phyloP scores from a whole-genome alignment of 1,139 yeast genomes.

The Ashbya aceris region DNA sequence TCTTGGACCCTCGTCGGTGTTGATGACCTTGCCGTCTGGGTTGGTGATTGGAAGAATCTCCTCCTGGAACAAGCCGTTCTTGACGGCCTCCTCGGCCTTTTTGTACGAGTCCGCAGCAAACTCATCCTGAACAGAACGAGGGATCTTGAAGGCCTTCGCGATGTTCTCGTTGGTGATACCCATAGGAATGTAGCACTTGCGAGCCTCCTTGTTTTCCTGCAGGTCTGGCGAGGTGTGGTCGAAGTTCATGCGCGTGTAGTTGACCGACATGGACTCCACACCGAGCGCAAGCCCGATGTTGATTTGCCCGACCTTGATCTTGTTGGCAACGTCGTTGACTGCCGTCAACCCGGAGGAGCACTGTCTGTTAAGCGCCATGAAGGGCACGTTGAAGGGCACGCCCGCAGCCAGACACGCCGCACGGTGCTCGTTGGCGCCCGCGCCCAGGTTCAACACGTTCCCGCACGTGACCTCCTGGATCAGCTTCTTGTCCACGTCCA shows the following conservation, averaged over 20 bases:
- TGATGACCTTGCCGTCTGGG: conserved; percentile 37
- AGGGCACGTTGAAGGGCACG: conserved; percentile 60
- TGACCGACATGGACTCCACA: conserved; percentile 82
- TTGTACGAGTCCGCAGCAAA: conserved; percentile 82
- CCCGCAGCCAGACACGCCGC: conserved; percentile 77
- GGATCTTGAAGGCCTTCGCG: conserved; percentile 49
- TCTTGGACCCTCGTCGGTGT: conserved; percentile 87
- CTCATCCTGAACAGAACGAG: conserved; percentile 71
- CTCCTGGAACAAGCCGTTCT: conserved; percentile 64
- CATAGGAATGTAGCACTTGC: conserved; percentile 76
- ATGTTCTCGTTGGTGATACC: conserved; percentile 83
- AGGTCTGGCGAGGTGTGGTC: conserved; percentile 52
- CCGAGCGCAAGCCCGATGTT: conserved; percentile 88
- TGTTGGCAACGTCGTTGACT: conserved; percentile 79
- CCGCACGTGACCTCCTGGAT: conserved; percentile 83
- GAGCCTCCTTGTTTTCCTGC: conserved; percentile 39
- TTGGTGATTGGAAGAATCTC: conserved; percentile 69
- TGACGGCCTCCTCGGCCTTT: conserved; percentile 71
- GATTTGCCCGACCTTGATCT: conserved; percentile 79
- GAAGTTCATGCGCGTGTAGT: conserved; percentile 68
- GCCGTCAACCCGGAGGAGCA: conserved; percentile 94
- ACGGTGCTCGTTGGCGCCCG: conserved; percentile 87
- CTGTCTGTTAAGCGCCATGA: conserved; percentile 81
- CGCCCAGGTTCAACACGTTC: conserved; percentile 81
- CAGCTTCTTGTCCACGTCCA: conserved; percentile 50